Base-by-base conservation (phyloP, 345 rosid genomes). In the Acer campestre region DNA sequence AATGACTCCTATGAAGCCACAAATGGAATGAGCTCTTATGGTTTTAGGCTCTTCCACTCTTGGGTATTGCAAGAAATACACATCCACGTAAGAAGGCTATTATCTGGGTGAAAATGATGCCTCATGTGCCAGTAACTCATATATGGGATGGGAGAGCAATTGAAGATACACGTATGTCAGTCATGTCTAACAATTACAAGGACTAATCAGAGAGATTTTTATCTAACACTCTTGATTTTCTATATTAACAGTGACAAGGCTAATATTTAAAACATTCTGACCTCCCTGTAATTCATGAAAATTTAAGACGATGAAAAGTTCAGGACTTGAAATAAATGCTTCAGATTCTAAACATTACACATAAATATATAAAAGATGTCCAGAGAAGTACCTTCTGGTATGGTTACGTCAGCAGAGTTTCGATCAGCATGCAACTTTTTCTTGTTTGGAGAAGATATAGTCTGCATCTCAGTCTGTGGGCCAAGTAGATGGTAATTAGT, bases 391-490 rank as follows among this genome's bases (percentile, higher is more conserved):
- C 89, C 90, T 81, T 84, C 86, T 82, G 74, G 82, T 51, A 49
- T 73, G 9, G 75, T 61, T 81, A 79, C 89, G 79, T 89, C 89
- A 56, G 75, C 75, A 75, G 70, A 76, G 68, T 77, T 80, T 61
- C 46, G 77, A 74, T 88, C 84, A 61, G 74, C 67, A 69, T 61
- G 74, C 73, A 76, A 79, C 79, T 77, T 84, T 84, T 85, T 89
- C 87, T 81, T 87, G 70, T 77, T 67, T 5, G 48, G 75, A 72
- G 83, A 86, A 82, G 83, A 80, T 70, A 77, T 75, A 76, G 75
- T 84, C 22, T 78, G 88, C 71, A 75, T 48, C 76, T 82, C 89
- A 76, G 79, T 87, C 58, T 63, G 80, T 49, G 86, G 78, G 78
- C 78, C 82, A 31, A 73, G 73, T 46, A 73, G 72, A 83, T 68